Evolutionary conservation across 257 asterid species (phyloP).

Genomic region (Lithospermum erythrorhizon): DNA sequence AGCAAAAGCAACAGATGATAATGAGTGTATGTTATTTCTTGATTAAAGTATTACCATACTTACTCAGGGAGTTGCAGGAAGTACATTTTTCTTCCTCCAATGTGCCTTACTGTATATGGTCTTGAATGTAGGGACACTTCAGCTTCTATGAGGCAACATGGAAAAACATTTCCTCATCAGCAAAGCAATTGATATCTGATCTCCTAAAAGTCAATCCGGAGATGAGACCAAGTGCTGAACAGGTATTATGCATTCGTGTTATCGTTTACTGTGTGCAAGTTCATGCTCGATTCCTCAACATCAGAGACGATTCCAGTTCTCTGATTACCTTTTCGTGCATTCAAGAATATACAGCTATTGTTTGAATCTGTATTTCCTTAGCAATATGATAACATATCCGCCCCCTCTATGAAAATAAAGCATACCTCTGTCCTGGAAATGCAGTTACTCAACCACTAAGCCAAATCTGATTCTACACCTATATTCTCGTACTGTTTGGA

Average conservation of each 20-base stretch:
- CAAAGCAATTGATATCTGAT: conserved; percentile 51
- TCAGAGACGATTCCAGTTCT: too few species aligned
- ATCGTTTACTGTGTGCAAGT: too few species aligned
- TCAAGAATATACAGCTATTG: too few species aligned
- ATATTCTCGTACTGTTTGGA: neutral
- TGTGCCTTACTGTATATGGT: neutral
- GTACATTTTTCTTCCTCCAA: neutral
- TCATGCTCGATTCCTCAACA: too few species aligned
- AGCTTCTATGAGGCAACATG: conserved; percentile 85
- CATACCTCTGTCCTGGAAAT: too few species aligned
- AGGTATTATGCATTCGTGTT: conserved; percentile 24
- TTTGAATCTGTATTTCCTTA: too few species aligned
- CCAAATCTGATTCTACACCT: neutral
- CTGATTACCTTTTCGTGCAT: too few species aligned
- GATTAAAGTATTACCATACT: neutral
- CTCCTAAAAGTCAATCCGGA: conserved; percentile 63
- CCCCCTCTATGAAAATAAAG: too few species aligned
- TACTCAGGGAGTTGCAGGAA: neutral
- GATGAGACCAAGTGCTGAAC: conserved; percentile 59
- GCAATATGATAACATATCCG: too few species aligned
- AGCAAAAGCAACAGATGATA: conserved; percentile 76
- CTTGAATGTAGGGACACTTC: conserved; percentile 44
- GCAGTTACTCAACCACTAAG: neutral
- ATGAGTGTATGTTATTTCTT: conserved; percentile 27
- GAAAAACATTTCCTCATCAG: conserved; percentile 76